Evolutionary conservation across 768 basidiomycete species (phyloP).

Genomic region (Phylloporus arenicola): DNA sequence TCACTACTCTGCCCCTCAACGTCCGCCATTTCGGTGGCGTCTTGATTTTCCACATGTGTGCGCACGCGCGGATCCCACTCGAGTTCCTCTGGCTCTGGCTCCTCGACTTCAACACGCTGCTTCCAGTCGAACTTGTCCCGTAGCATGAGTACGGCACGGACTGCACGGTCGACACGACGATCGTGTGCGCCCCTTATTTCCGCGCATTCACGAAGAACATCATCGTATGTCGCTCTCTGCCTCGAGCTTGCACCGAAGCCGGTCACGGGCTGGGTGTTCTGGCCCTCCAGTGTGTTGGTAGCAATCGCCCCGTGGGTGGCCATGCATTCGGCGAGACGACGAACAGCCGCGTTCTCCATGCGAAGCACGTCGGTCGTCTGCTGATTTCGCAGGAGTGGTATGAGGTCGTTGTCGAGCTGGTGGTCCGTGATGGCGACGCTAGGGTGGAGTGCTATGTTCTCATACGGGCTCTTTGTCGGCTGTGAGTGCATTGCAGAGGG

Average conservation of each 20-base stretch:
- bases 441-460: conserved; percentile 67
- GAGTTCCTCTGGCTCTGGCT: conserved; percentile 74
- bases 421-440: conserved; percentile 50
- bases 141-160: conserved; percentile 73
- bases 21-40: conserved; percentile 19
- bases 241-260: conserved; percentile 11
- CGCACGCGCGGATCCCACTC: conserved; percentile 59
- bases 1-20: conserved; percentile 33
- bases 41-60: conserved; percentile 4
- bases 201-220: conserved; percentile 61
- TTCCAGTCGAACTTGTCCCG: conserved; percentile 80
- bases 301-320: conserved; percentile 44
- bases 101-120: conserved; percentile 71
- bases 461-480: conserved; percentile 38
- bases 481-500: conserved; percentile 21
- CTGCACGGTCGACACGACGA: conserved; percentile 66
- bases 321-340: conserved; percentile 65
- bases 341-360: conserved; percentile 67
- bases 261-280: conserved; percentile 21
- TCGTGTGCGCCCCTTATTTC: conserved; percentile 70
- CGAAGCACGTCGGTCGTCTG: conserved; percentile 74
- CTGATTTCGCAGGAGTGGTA: conserved; percentile 69
- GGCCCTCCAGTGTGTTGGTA: conserved; percentile 43
- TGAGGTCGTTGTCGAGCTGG: conserved; percentile 68
- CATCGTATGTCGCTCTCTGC: conserved; percentile 39